phyloP scores from a whole-genome alignment of 495 filamentous ascomycete genomes.

The Astrocystis sublimbata region DNA sequence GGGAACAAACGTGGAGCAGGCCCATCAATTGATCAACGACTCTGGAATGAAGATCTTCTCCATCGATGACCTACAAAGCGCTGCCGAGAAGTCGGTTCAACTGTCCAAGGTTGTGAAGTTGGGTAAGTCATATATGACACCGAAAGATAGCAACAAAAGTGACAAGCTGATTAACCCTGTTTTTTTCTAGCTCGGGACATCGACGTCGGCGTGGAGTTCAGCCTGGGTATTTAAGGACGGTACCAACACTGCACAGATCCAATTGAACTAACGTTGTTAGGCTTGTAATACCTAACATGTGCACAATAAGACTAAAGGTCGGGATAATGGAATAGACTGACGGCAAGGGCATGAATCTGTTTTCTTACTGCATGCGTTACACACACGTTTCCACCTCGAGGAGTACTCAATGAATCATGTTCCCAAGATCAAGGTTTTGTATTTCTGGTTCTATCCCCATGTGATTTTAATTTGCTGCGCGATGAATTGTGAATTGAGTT shows the following conservation, averaged over 20 bases:
- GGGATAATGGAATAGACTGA: conserved; percentile 31
- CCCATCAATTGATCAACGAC: conserved; percentile 94
- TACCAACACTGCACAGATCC: conserved; percentile 31
- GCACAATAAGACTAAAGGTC: conserved; percentile 19
- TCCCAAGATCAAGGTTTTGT: background rate
- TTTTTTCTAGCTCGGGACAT: conserved; percentile 82
- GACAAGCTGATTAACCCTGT: conserved; percentile 4
- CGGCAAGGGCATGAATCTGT: conserved; percentile 24
- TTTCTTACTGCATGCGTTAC: conserved; percentile 33
- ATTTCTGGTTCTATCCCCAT: background rate
- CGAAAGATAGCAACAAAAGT: background rate
- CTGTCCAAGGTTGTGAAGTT: conserved; percentile 99
- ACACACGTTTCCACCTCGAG: background rate
- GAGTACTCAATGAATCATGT: conserved; percentile 7
- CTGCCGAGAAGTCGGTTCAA: conserved; percentile 97
- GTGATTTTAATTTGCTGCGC: background rate
- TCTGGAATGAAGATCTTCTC: conserved; percentile 99
- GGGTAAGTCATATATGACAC: conserved; percentile 55
- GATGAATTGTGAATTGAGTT: background rate
- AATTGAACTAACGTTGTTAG: conserved; percentile 39
- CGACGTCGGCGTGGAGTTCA: conserved; percentile 97
- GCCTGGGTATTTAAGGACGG: conserved; percentile 78
- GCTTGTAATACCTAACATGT: conserved; percentile 16
- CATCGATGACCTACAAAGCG: conserved; percentile 95
- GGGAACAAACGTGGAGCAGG: conserved; percentile 97